Conservation (phyloP, 1,284 basidiomycete species). For the Meripilus lineatus region DNA sequence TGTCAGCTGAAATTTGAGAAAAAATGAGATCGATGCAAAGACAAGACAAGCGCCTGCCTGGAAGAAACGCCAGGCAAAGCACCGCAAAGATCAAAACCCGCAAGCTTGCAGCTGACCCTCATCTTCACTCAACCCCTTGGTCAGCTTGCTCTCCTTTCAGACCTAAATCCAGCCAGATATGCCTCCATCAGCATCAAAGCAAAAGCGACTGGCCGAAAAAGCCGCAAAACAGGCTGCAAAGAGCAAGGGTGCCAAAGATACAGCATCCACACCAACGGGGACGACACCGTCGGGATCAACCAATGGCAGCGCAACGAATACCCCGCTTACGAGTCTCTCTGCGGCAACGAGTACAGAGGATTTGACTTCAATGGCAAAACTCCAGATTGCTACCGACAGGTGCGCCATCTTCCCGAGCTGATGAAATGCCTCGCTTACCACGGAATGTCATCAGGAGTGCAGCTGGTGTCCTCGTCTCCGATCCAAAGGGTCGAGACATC, state of each 20-base stretch:
- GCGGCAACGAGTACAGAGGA: constrained; percentile 76
- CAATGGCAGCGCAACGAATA: constrained; percentile 54
- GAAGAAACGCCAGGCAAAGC: too few species aligned
- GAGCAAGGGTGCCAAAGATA: constrained; percentile 33
- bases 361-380: constrained; percentile 79
- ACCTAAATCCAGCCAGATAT: constrained; percentile 31
- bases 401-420: constrained; percentile 27
- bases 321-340: constrained; percentile 75
- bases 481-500: constrained; percentile 91
- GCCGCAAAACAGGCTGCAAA: constrained; percentile 72
- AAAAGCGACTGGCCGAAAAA: constrained; percentile 87
- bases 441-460: constrained; percentile 62
- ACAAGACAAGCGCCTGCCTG: not conserved
- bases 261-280: constrained; percentile 45
- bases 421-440: constrained; percentile 9
- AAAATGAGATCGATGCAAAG: not conserved
- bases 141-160: constrained; percentile 5
- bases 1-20: not conserved
- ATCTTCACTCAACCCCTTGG: constrained; percentile 3
- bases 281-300: constrained; percentile 62
- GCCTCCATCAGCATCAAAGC: constrained; percentile 77
- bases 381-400: constrained; percentile 86
- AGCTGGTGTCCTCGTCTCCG: constrained; percentile 89
- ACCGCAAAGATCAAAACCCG: too few species aligned
- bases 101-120: constrained; percentile 6